Evolutionary conservation across 2,329 filamentous ascomycete genomes (phyloP), one percentile per base, ranked within the genome.

Genomic region (Acephala macrosclerotiorum): DNA sequence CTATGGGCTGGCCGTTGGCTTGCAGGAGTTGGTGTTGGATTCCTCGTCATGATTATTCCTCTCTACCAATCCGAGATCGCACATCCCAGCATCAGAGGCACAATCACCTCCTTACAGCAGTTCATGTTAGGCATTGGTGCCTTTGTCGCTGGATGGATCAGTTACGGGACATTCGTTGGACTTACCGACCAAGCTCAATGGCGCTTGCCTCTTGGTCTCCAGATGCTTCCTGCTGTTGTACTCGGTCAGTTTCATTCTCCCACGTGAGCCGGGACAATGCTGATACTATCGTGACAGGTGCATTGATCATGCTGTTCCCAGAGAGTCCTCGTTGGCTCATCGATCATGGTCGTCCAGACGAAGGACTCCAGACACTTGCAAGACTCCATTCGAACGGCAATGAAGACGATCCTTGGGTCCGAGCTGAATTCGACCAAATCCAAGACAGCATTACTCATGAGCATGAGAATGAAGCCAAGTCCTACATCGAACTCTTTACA

Each of bases 111-210:
- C 35, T 81, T 95, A 3, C 92, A 94, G 76, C 92, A 94, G 73
- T 94, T 94, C 75, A 94, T 94, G 91, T 77, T 95, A 60, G 92
- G 91, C 0, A 85, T 95, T 33, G 92, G 92, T 64, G 82, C 91
- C 18, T 84, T 96, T 1, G 79, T 89, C 18, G 92, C 92, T 0
- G 84, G 88, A 0, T 94, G 91, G 91, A 87, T 91, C 57, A 88
- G 87, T 0, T 95, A 89, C 67, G 92, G 89, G 53, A 80, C 79
- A 18, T 80, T 74, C 42, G 36, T 75, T 25, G 66, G 69, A 2
- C 66, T 75, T 40, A 77, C 76, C 53, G 74, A 69, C 12, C 75
- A 75, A 45, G 73, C 72, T 40, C 74, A 79, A 64, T 76, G 75
- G 75, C 72, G 75, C 56, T 42, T 76, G 25, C 75, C 75, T 33